A percentile compares a stretch with the other conserved stretches of the same genome.
Evolutionary conservation across 176 grass and related monocot genomes (phyloP).

Genomic region (Musa beccarii): DNA sequence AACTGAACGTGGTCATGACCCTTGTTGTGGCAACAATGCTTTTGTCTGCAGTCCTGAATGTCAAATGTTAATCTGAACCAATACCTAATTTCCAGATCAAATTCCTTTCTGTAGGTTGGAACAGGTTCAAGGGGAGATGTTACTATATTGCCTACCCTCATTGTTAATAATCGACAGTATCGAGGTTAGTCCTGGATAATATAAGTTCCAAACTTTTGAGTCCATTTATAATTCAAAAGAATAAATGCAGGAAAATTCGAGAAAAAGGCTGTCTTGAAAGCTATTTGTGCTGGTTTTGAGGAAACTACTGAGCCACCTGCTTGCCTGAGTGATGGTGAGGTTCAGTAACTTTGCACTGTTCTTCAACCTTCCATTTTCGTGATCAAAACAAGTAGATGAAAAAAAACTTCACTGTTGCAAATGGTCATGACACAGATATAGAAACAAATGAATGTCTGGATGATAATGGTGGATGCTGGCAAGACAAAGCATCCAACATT

Average conservation of each 20-base stretch:
- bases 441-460: slow-evolving; percentile 15
- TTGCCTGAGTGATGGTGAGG: slow-evolving; percentile 81
- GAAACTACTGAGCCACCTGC: slow-evolving; percentile 98
- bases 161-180: slow-evolving; percentile 96
- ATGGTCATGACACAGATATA: slow-evolving; percentile 14
- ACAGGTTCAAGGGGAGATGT: slow-evolving; percentile 97
- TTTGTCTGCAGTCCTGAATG: background rate
- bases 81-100: slow-evolving; percentile 19
- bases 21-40: background rate
- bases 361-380: background rate
- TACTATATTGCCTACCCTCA: slow-evolving; percentile 97
- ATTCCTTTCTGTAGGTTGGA: slow-evolving; percentile 55
- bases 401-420: background rate
- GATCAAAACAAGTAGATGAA: background rate
- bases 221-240: background rate
- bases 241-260: slow-evolving; percentile 65
- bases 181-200: slow-evolving; percentile 43
- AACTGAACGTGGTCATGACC: background rate
- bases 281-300: slow-evolving; percentile 94
- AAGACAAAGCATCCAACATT: slow-evolving; percentile 19
- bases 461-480: slow-evolving; percentile 14
- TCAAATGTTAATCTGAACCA: background rate
- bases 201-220: background rate
- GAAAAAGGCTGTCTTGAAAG: slow-evolving; percentile 94
- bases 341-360: slow-evolving; percentile 5